Base-by-base conservation (phyloP, 2,329 filamentous ascomycete genomes). In the Aspergillus sp. region DNA sequence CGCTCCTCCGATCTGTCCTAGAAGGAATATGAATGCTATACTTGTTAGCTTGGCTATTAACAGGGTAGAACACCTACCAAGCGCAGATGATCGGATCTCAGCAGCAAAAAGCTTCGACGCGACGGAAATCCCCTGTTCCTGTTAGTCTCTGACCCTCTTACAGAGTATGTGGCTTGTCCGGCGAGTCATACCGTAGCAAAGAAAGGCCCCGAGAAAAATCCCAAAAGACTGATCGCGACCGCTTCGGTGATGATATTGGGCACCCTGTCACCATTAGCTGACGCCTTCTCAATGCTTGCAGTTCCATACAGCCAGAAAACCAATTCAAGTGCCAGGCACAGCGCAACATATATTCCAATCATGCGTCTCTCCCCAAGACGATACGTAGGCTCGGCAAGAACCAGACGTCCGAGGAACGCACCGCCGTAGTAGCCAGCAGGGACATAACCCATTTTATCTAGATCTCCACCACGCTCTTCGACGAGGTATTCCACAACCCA, bases 401-500 rank as follows among this genome's bases (percentile, higher is more conserved):
- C 54, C 0, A 87, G 61, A 5, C 85, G 74, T 0, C 85, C 85
- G 0, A 87, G 75, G 3, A 87, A 75, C 0, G 77, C 75, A 0
- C 86, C 86, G 2, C 83, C 85, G 47, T 80, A 85, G 63, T 83
- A 84, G 3, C 84, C 85, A 0, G 85, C 82, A 0, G 85, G 82
- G 0, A 89, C 81, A 52, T 88, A 89, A 0, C 85, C 86, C 70
- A 86, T 82, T 17, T 81, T 74, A 0, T 81, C 75, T 0, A 88
- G 72, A 2, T 82, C 74, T 0, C 85, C 85, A 3, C 81, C 73
- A 0, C 86, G 82, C n/a, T 84, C 83, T 2, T 79, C 78, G 6
- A 87, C 82, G 3, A 89, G 77, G 55, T 85, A 89, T 62, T 87
- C 84, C 2, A 88, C 85, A 0, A 88, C 81, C 86, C 85, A 89